Conservation (phyloP, 1,139 yeast species). For the Pneumocystis sp. region DNA sequence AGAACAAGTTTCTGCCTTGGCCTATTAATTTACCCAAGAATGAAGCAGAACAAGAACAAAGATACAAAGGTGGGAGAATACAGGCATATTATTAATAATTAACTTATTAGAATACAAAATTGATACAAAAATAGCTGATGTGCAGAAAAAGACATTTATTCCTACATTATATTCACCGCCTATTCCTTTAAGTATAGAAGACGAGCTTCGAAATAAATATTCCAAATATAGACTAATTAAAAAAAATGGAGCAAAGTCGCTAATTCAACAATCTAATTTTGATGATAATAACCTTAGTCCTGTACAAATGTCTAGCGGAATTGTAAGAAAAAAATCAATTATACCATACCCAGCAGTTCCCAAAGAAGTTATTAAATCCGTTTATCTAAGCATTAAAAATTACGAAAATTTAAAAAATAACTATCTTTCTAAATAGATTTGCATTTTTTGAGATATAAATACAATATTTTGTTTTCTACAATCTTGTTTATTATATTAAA, state of each 20-base stretch:
- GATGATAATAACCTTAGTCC: too few relatives aligned
- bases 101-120: slow-evolving; percentile 12
- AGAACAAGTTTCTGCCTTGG: slow-evolving; percentile 11
- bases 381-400: background rate
- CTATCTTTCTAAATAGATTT: background rate
- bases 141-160: slow-evolving; percentile 14
- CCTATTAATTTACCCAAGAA: slow-evolving; percentile 5
- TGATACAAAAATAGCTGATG: slow-evolving; percentile 14
- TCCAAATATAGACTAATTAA: background rate
- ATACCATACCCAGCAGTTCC: background rate
- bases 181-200: slow-evolving; percentile 19
- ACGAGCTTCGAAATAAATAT: slow-evolving; percentile 17
- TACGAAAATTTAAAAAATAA: background rate
- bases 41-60: slow-evolving; percentile 4
- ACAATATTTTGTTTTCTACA: background rate
- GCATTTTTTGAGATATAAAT: background rate
- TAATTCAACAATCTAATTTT: background rate
- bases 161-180: slow-evolving; percentile 17
- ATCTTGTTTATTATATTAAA: slow-evolving; percentile 34
- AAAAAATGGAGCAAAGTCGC: background rate
- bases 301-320: background rate
- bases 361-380: background rate
- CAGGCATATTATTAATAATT: slow-evolving; percentile 1
- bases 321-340: background rate
- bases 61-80: slow-evolving; percentile 4